Conservation (phyloP, 2,329 filamentous ascomycete genomes). For the Talaromyces piceae region DNA sequence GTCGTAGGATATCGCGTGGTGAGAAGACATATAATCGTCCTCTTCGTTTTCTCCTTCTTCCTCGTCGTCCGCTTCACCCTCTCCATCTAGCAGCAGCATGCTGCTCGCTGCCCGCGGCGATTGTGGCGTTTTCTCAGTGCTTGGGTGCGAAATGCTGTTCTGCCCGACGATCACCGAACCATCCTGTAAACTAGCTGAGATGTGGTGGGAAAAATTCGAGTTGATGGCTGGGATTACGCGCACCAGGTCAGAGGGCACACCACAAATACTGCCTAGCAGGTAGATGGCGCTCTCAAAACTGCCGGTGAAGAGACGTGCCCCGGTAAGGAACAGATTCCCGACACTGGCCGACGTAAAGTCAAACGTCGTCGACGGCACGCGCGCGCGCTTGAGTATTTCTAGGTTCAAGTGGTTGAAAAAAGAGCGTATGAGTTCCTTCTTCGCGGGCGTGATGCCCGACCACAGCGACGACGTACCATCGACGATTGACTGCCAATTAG, state of each 20-base stretch:
- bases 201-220: constrained; percentile 92
- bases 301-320: constrained; percentile 81
- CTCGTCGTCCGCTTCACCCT: too few species aligned
- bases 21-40: constrained; percentile 20
- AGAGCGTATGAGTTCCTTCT: constrained; percentile 68
- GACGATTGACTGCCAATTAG: constrained; percentile 83
- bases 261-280: constrained; percentile 76
- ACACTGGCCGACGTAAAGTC: constrained; percentile 70
- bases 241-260: constrained; percentile 64
- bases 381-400: constrained; percentile 68
- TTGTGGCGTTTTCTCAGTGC: constrained; percentile 44
- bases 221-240: constrained; percentile 84
- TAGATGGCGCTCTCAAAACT: constrained; percentile 92
- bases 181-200: constrained; percentile 71
- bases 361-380: constrained; percentile 62
- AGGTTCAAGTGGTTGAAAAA: constrained; percentile 70
- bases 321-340: constrained; percentile 74
- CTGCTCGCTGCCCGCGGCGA: constrained; percentile 19
- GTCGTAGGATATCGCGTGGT: constrained; percentile 32
- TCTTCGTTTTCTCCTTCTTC: constrained; percentile 21
- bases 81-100: constrained; percentile 30
- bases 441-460: constrained; percentile 60
- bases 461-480: constrained; percentile 75
- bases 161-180: constrained; percentile 79
- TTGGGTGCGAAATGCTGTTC: constrained; percentile 85